Evolutionary conservation across 2,329 filamentous ascomycete species (phyloP).

Genomic region (Cephalotrichum gorgonifer): DNA sequence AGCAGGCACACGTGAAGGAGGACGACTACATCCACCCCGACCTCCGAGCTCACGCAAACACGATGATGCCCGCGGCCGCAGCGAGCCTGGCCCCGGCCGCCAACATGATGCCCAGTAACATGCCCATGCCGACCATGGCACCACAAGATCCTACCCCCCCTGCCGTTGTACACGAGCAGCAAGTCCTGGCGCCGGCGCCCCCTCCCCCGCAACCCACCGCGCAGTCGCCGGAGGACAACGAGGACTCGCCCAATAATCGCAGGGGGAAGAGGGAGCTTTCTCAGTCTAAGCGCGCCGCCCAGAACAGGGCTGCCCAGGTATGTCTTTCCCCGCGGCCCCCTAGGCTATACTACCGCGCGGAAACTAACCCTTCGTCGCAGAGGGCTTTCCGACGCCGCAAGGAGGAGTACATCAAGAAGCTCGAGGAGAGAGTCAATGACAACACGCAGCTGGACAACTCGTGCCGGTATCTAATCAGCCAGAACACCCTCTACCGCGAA

Average conservation of each 20-base stretch:
- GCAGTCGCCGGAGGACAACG: constrained; percentile 16
- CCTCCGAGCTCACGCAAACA: constrained; percentile 23
- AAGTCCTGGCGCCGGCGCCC: constrained; percentile 9
- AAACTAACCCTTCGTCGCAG: constrained; percentile 34
- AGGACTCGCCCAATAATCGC: constrained; percentile 40
- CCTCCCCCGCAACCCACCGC: constrained; percentile 8
- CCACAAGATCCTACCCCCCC: constrained; percentile 17
- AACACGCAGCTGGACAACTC: constrained; percentile 64
- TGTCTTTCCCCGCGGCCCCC: constrained; percentile 18
- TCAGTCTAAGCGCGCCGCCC: constrained; percentile 89
- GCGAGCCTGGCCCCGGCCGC: constrained; percentile 13
- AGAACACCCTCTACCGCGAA: constrained; percentile 85
- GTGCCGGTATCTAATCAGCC: constrained; percentile 71
- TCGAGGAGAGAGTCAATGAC: constrained; percentile 87
- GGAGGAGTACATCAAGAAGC: constrained; percentile 94
- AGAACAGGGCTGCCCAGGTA: constrained; percentile 96
- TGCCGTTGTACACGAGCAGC: constrained; percentile 12
- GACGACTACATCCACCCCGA: constrained; percentile 40
- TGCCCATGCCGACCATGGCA: constrained; percentile 1
- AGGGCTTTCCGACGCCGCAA: constrained; percentile 95
- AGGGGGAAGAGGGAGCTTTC: constrained; percentile 88
- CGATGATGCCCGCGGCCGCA: constrained; percentile 10
- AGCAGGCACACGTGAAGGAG: constrained; percentile 19
- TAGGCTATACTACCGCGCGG: neutral
- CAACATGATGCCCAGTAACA: constrained; percentile 26